These are phyloP conservation scores for Blastobotrys indianensis DNA, from an alignment of 1,139 yeast species.

Conservation along the genomic window DNA sequence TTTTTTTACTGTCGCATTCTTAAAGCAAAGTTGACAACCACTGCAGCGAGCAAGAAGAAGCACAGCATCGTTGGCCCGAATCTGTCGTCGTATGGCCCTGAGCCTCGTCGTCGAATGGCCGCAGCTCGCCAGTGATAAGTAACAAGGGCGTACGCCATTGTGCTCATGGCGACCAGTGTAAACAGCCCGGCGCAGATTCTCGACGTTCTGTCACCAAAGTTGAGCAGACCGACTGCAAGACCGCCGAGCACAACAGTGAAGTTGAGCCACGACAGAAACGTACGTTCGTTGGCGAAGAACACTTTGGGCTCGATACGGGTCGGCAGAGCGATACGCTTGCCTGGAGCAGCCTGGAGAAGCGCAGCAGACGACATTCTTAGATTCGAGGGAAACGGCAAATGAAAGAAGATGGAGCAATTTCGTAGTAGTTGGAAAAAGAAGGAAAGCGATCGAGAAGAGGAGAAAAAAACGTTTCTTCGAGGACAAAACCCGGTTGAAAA, in stretches of 20 bases:
- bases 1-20: conserved; percentile 48
- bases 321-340: conserved; percentile 94
- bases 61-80: conserved; percentile 99
- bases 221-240: conserved; percentile 87
- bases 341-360: conserved; percentile 53
- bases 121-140: conserved; percentile 99
- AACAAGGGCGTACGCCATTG: conserved; percentile 90
- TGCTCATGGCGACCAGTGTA: conserved; percentile 90
- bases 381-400: no score
- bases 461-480: no score
- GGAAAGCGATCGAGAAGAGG: no score
- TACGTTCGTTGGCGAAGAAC: conserved; percentile 95
- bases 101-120: conserved; percentile 93
- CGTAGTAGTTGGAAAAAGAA: no score
- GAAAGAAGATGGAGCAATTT: no score
- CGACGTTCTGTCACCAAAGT: conserved; percentile 93
- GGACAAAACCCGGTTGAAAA: no score
- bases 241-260: conserved; percentile 97
- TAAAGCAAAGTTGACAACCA: conserved; percentile 81
- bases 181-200: conserved; percentile 89
- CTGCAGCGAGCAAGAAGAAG: conserved; percentile 85
- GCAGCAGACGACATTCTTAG: conserved; percentile 54
- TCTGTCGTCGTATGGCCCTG: conserved; percentile 97
- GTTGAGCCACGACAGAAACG: conserved; percentile 91
- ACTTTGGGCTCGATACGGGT: conserved; percentile 98